A percentile compares a stretch with the other conserved stretches of the same genome.
Evolutionary conservation across 192 early-diverging fungal species (phyloP).

Genomic region (Backusella westeae): DNA sequence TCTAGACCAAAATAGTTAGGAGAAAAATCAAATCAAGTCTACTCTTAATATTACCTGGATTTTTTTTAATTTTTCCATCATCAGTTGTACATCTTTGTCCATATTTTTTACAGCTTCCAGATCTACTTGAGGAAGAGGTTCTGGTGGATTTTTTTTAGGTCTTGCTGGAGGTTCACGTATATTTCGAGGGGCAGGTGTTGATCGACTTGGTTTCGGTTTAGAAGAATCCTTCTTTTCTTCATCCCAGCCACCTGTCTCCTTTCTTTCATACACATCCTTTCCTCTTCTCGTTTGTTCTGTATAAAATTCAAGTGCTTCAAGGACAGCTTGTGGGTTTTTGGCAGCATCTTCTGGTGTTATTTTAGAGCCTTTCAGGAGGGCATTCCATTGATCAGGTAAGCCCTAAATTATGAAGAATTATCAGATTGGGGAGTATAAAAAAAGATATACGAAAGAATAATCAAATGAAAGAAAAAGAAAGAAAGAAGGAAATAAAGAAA

Average conservation of each 20-base stretch:
- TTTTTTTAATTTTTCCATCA: slow-evolving; percentile 24
- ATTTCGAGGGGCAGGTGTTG: slow-evolving; percentile 31
- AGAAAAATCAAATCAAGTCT: neutral
- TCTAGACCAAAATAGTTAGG: neutral
- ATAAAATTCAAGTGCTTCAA: slow-evolving; percentile 98
- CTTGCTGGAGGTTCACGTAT: slow-evolving; percentile 25
- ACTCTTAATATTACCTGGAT: slow-evolving; percentile 3
- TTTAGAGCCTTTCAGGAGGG: slow-evolving; percentile 86
- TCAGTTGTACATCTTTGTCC: slow-evolving; percentile 14
- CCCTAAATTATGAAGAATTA: slow-evolving; percentile 52
- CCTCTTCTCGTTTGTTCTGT: slow-evolving; percentile 71
- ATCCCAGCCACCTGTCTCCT: slow-evolving; percentile 6
- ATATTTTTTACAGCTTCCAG: neutral
- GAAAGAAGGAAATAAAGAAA: neutral
- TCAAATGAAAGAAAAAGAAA: neutral
- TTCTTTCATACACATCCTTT: slow-evolving; percentile 19
- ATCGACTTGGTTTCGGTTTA: slow-evolving; percentile 16
- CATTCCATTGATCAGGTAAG: slow-evolving; percentile 94
- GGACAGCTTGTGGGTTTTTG: slow-evolving; percentile 96
- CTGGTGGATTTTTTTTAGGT: neutral
- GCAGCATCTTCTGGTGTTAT: slow-evolving; percentile 98
- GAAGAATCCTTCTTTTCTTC: slow-evolving; percentile 10
- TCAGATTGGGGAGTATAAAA: neutral
- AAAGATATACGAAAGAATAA: neutral
- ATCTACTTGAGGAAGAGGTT: neutral